Percentiles rank a stretch among this genome's conserved stretches.
Evolutionary conservation across 768 basidiomycete species (phyloP).

Genomic region (Lentinula guzmanii): DNA sequence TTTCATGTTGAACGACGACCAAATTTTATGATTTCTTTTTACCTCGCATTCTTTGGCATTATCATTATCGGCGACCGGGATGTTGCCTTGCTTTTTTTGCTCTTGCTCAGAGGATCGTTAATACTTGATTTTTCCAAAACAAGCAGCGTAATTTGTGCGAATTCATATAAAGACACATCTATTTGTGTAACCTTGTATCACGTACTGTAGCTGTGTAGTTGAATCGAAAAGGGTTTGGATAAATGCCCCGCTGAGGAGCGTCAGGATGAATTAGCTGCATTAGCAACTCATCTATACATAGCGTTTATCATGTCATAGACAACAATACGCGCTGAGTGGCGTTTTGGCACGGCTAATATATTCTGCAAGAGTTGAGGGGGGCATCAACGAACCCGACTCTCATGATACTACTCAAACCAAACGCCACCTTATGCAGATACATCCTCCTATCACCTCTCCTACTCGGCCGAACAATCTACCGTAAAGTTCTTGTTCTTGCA

Average conservation of each 20-base stretch:
- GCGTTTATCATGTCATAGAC: too few relatives aligned
- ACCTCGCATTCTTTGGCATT: neutral
- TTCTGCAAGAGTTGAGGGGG: too few relatives aligned
- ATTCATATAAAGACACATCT: too few relatives aligned
- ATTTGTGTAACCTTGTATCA: neutral
- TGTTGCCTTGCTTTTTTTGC: neutral
- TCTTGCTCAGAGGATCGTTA: neutral
- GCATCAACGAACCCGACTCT: constrained; percentile 70
- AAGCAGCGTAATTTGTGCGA: neutral
- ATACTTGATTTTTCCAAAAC: neutral
- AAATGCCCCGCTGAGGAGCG: too few relatives aligned
- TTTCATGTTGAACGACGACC: too few relatives aligned
- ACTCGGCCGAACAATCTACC: constrained; percentile 52
- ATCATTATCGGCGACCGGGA: constrained; percentile 4
- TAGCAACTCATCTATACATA: too few relatives aligned
- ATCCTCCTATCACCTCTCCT: constrained; percentile 62
- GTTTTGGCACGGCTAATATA: too few relatives aligned
- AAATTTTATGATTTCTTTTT: neutral
- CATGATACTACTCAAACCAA: constrained; percentile 73
- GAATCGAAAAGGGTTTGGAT: neutral
- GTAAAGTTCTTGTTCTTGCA: constrained; percentile 68
- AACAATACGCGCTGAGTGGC: too few relatives aligned
- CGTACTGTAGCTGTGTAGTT: neutral
- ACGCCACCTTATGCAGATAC: constrained; percentile 56
- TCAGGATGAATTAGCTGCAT: too few relatives aligned